Percentiles rank a stretch among this genome's conserved stretches.
Evolutionary conservation across 805 yeast genomes (phyloP).

Genomic region (Metschnikowia dekortorum): DNA sequence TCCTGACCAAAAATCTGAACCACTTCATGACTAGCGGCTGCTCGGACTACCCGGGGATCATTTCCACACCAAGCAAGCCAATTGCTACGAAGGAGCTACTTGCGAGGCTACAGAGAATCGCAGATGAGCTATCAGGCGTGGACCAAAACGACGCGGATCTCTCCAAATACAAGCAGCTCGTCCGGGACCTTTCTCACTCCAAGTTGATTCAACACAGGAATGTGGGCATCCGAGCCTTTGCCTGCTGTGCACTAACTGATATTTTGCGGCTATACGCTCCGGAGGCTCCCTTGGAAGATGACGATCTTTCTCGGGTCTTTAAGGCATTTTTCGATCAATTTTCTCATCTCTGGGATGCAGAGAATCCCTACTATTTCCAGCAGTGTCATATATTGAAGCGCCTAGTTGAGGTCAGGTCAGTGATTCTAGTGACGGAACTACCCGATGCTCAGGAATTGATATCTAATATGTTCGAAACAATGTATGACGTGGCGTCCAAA

Average conservation of each 20-base stretch:
- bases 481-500: conserved; percentile 49
- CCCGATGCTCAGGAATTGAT: conserved; percentile 57
- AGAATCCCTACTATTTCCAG: conserved; percentile 58
- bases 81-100: conserved; percentile 62
- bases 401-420: conserved; percentile 70
- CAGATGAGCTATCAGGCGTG: conserved; percentile 57
- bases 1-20: not conserved
- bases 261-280: conserved; percentile 78
- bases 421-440: conserved; percentile 70
- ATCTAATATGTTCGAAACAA: conserved; percentile 51
- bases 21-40: not conserved
- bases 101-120: conserved; percentile 50
- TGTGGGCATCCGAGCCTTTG: conserved; percentile 62
- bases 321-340: conserved; percentile 63
- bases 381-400: conserved; percentile 62
- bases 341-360: conserved; percentile 47
- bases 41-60: conserved; percentile 22
- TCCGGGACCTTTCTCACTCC: conserved; percentile 50
- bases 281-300: conserved; percentile 76
- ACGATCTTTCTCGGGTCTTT: conserved; percentile 61
- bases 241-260: conserved; percentile 73
- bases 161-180: conserved; percentile 36
- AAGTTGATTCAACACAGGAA: conserved; percentile 61
- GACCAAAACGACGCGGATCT: conserved; percentile 59
- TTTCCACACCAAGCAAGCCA: conserved; percentile 53